These are phyloP conservation scores for Zelopaecilomyces penicillatus DNA, from an alignment of 2,329 filamentous ascomycete genomes.

Conservation along the genomic window DNA sequence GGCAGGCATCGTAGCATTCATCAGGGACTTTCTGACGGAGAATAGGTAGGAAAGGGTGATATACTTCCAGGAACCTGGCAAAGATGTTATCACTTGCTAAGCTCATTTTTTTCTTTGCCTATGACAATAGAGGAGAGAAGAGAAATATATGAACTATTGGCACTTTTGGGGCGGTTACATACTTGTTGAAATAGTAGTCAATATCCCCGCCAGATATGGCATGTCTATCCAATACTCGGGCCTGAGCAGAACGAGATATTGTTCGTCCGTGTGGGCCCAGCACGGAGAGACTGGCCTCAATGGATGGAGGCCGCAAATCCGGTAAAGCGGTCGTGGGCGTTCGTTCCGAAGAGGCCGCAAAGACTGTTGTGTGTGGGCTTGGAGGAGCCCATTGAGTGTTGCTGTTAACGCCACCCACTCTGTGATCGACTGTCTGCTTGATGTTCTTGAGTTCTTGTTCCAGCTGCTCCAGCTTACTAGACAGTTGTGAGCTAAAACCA, in stretches of 20 bases:
- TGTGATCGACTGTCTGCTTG: conserved; percentile 38
- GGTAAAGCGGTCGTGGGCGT: conserved; percentile 12
- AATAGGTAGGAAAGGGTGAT: conserved; percentile 45
- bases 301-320: conserved; percentile 15
- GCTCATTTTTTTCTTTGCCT: background rate
- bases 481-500: background rate
- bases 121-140: background rate
- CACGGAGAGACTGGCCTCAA: background rate
- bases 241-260: conserved; percentile 23
- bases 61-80: conserved; percentile 41
- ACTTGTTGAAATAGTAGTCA: conserved; percentile 48
- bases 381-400: conserved; percentile 20
- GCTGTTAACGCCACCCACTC: conserved; percentile 11
- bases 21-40: conserved; percentile 42
- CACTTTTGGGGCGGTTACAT: conserved; percentile 6
- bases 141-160: background rate
- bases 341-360: conserved; percentile 15
- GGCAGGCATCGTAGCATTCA: conserved; percentile 37
- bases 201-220: conserved; percentile 45
- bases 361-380: conserved; percentile 18
- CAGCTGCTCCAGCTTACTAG: conserved; percentile 46
- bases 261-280: conserved; percentile 5
- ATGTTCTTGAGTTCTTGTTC: conserved; percentile 47
- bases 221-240: conserved; percentile 38
- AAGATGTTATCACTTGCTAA: background rate